Conservation (phyloP, 78 protist genomes). For the Bigelowiella natans region DNA sequence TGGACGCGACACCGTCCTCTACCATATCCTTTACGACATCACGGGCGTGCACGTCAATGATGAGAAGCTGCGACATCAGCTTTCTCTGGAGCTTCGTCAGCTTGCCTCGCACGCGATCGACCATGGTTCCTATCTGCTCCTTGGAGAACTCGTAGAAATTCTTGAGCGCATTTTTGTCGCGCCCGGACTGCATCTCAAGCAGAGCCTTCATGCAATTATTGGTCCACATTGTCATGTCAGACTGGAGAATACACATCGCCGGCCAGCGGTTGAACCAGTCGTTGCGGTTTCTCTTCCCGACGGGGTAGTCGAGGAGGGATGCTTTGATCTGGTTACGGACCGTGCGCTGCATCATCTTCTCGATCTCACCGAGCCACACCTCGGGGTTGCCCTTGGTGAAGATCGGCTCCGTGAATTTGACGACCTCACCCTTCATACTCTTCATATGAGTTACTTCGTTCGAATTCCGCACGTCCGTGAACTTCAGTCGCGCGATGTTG, state of each 20-base stretch:
- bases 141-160: neutral
- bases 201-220: neutral
- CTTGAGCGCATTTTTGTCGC: neutral
- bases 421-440: neutral
- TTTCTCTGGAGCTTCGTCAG: neutral
- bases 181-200: neutral
- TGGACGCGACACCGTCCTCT: neutral
- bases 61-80: neutral
- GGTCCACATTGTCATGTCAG: neutral
- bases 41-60: neutral
- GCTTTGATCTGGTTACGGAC: neutral
- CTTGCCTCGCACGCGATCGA: neutral
- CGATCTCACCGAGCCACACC: conserved; percentile 1
- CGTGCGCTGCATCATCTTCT: neutral
- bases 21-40: neutral
- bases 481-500: conserved; percentile 15
- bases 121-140: neutral
- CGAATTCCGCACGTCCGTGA: neutral
- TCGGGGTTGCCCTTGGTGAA: neutral
- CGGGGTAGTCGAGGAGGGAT: neutral
- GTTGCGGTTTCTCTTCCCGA: neutral
- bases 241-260: neutral
- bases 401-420: neutral
- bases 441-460: neutral
- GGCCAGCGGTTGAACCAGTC: neutral